These are phyloP conservation scores for Aspergillus chevalieri DNA, from an alignment of 2,329 filamentous ascomycete species.

Conservation along the genomic window DNA sequence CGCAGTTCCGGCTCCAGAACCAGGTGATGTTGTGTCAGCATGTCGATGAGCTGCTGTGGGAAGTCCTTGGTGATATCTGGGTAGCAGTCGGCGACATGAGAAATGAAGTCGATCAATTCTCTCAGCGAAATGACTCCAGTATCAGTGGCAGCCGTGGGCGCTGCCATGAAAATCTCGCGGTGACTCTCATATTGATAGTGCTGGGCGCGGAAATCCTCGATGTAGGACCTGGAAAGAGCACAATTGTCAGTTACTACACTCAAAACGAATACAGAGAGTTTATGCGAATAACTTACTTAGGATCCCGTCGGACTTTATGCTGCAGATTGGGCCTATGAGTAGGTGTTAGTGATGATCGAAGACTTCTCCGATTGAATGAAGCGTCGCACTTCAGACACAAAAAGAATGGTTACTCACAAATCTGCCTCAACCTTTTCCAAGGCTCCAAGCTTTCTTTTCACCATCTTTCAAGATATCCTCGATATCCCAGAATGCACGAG, in stretches of 20 bases:
- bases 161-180: slow-evolving; percentile 81
- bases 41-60: slow-evolving; percentile 70
- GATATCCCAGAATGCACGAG: slow-evolving; percentile 51
- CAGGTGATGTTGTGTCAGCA: slow-evolving; percentile 76
- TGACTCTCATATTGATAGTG: slow-evolving; percentile 89
- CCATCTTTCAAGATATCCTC: slow-evolving; percentile 47
- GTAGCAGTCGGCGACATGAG: slow-evolving; percentile 91
- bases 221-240: slow-evolving; percentile 60
- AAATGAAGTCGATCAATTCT: slow-evolving; percentile 87
- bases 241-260: slow-evolving; percentile 3
- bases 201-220: slow-evolving; percentile 80
- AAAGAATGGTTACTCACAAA: slow-evolving; percentile 49
- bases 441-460: slow-evolving; percentile 82
- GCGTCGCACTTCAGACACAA: not conserved
- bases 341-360: slow-evolving; percentile 18
- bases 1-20: slow-evolving; percentile 75
- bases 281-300: slow-evolving; percentile 51
- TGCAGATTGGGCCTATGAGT: slow-evolving; percentile 66
- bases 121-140: slow-evolving; percentile 77
- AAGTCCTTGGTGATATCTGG: slow-evolving; percentile 72
- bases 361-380: slow-evolving; percentile 1
- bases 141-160: slow-evolving; percentile 70
- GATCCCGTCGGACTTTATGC: slow-evolving; percentile 85
- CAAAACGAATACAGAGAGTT: not conserved
- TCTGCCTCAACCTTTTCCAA: slow-evolving; percentile 94